Evolutionary conservation across 177 flowering plant genomes (phyloP).

Genomic region (Vitis hybrid): DNA sequence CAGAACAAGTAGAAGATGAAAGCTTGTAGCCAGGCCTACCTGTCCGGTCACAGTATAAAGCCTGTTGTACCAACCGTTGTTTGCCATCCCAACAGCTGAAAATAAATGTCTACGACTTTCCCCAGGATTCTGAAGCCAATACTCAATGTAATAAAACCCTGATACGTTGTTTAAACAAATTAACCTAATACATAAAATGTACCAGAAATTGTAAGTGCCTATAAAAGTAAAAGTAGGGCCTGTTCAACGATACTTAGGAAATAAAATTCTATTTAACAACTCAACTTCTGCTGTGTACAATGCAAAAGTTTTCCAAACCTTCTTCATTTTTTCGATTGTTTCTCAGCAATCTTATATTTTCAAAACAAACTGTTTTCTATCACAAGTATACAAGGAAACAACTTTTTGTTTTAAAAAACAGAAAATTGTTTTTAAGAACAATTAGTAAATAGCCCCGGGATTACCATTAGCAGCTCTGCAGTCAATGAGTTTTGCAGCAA

Average conservation of each 20-base stretch:
- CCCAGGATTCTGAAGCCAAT: slow-evolving; percentile 87
- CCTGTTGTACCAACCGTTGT: slow-evolving; percentile 86
- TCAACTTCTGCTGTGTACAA: too few species aligned
- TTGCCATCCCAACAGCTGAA: slow-evolving; percentile 79
- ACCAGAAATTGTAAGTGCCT: too few species aligned
- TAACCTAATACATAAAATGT: neutral
- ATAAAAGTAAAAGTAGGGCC: too few species aligned
- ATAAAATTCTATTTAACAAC: too few species aligned
- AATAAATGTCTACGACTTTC: slow-evolving; percentile 69
- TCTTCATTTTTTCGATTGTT: too few species aligned
- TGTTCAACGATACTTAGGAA: too few species aligned
- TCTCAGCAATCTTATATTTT: too few species aligned
- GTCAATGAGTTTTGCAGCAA: slow-evolving; percentile 81
- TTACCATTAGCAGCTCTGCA: slow-evolving; percentile 74
- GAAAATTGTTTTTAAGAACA: too few species aligned
- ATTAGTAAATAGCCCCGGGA: neutral
- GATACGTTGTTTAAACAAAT: slow-evolving; percentile 8
- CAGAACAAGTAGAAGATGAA: neutral
- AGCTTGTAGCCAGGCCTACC: slow-evolving; percentile 36
- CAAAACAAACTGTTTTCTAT: too few species aligned
- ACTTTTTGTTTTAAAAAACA: too few species aligned
- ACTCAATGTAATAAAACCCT: slow-evolving; percentile 91
- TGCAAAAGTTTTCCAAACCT: too few species aligned
- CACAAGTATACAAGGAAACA: too few species aligned
- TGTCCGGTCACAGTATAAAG: slow-evolving; percentile 95